Conservation (phyloP, 2,329 filamentous ascomycete genomes). For the Xylariomycetidae sp. region DNA sequence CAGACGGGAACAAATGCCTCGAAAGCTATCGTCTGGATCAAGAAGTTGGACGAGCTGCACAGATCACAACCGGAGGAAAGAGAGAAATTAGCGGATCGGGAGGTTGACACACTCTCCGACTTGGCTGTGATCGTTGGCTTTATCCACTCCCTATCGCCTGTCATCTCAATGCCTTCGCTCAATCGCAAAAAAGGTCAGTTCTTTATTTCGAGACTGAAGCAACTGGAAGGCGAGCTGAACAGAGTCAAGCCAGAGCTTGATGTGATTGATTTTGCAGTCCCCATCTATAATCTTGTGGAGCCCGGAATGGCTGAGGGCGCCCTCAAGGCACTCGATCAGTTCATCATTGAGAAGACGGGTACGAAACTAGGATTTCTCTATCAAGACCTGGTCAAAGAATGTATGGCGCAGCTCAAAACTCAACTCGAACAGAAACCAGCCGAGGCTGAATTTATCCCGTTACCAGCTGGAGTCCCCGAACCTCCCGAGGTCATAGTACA, state of each 20-base stretch:
- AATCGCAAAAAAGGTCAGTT: constrained; percentile 35
- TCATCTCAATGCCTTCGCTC: constrained; percentile 30
- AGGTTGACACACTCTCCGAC: constrained; percentile 30
- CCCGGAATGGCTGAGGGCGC: constrained; percentile 33
- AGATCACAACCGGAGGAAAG: constrained; percentile 26
- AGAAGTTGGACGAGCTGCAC: constrained; percentile 35
- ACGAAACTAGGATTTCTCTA: constrained; percentile 39
- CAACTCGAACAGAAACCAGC: constrained; percentile 16
- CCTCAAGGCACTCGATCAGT: constrained; percentile 31
- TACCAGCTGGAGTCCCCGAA: constrained; percentile 13
- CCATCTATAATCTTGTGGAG: constrained; percentile 37
- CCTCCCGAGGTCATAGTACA: constrained; percentile 23
- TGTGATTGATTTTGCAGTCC: constrained; percentile 33
- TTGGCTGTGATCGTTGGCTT: constrained; percentile 35
- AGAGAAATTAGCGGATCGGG: constrained; percentile 28
- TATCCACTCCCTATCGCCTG: constrained; percentile 31
- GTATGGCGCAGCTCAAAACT: constrained; percentile 27
- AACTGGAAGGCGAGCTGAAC: constrained; percentile 34
- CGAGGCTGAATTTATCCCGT: constrained; percentile 12
- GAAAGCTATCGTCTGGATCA: constrained; percentile 35
- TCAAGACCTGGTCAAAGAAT: constrained; percentile 36
- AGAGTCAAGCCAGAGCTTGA: constrained; percentile 34
- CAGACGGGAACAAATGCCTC: constrained; percentile 29
- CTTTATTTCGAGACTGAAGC: constrained; percentile 29
- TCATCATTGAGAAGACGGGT: constrained; percentile 33